Evolutionary conservation across 1,284 basidiomycete genomes (phyloP).

Genomic region (Taiwanofungus camphoratus): DNA sequence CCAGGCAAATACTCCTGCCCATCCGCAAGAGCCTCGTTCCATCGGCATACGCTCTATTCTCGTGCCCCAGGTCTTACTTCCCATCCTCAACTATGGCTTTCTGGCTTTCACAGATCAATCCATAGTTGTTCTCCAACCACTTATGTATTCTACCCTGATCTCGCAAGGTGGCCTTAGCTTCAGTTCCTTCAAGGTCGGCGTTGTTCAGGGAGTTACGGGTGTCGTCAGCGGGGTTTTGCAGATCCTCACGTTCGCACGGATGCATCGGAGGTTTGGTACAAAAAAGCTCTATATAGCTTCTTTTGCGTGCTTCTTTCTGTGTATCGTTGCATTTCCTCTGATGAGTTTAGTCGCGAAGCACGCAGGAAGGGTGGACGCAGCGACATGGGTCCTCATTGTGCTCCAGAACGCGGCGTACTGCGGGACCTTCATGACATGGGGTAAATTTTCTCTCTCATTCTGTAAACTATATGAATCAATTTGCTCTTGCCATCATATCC

Average conservation of each 20-base stretch:
- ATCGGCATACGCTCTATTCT: slow-evolving; percentile 19
- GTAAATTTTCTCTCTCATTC: slow-evolving; percentile 13
- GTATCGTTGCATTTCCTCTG: slow-evolving; percentile 42
- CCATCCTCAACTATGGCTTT: slow-evolving; percentile 57
- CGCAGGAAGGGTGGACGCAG: slow-evolving; percentile 7
- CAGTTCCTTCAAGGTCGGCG: slow-evolving; percentile 48
- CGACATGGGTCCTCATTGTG: slow-evolving; percentile 14
- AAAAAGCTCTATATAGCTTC: slow-evolving; percentile 43
- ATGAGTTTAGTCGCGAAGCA: slow-evolving; percentile 32
- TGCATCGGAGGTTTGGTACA: slow-evolving; percentile 47
- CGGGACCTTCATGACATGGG: slow-evolving; percentile 14
- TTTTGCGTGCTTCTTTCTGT: slow-evolving; percentile 42
- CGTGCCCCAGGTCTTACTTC: slow-evolving; percentile 42
- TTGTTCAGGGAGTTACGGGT: slow-evolving; percentile 49
- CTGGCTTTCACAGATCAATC: slow-evolving; percentile 54
- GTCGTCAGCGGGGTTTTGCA: slow-evolving; percentile 52
- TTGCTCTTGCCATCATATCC: not conserved
- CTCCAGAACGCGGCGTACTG: slow-evolving; percentile 12
- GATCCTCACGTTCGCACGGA: slow-evolving; percentile 47
- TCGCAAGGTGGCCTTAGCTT: slow-evolving; percentile 57
- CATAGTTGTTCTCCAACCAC: slow-evolving; percentile 47
- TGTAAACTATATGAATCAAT: slow-evolving; percentile 11
- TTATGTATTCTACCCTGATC: slow-evolving; percentile 59
- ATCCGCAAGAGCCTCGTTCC: too few species aligned
- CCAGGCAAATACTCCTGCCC: too few species aligned